A percentile compares a stretch with the other conserved stretches of the same genome.
Conservation (phyloP, 176 grass and related monocot species). For the Saccharum spontaneum region DNA sequence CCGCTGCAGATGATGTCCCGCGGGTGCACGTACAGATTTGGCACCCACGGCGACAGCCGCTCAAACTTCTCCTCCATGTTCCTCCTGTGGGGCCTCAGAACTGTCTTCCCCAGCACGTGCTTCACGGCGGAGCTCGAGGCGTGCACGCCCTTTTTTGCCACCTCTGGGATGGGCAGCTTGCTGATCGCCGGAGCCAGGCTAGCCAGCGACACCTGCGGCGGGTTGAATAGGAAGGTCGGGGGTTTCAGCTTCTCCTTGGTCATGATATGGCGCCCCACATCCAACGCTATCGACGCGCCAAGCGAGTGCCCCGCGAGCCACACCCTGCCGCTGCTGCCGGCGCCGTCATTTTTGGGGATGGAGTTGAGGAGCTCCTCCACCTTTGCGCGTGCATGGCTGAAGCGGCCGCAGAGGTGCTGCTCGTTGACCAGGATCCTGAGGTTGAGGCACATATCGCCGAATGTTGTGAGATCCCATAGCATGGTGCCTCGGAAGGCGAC, state of each 20-base stretch:
- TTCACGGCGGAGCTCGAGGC: not conserved
- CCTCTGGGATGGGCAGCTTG: not conserved
- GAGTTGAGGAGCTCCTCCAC: not conserved
- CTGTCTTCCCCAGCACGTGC: not conserved
- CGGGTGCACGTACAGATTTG: slow-evolving; percentile 28
- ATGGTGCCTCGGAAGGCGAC: slow-evolving; percentile 30
- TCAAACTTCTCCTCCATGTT: not conserved
- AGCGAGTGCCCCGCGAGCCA: slow-evolving; percentile 34
- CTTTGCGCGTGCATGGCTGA: not conserved
- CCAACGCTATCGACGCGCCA: slow-evolving; percentile 35
- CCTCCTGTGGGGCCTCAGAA: not conserved
- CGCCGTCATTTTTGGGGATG: not conserved
- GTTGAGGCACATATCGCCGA: slow-evolving; percentile 1
- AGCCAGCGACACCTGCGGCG: not conserved
- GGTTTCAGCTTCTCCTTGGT: not conserved
- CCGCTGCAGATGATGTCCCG: slow-evolving; percentile 11
- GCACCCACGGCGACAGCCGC: not conserved
- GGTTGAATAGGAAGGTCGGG: slow-evolving; percentile 25
- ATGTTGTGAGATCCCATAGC: not conserved
- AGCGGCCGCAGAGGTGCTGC: not conserved
- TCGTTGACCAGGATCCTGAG: slow-evolving; percentile 8
- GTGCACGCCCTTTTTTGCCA: not conserved
- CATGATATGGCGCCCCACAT: slow-evolving; percentile 11
- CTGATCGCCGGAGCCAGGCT: not conserved
- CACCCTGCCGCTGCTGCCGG: not conserved